phyloP scores from a whole-genome alignment of 352 stramenopile genomes.

The Phytophthora colocasiae region DNA sequence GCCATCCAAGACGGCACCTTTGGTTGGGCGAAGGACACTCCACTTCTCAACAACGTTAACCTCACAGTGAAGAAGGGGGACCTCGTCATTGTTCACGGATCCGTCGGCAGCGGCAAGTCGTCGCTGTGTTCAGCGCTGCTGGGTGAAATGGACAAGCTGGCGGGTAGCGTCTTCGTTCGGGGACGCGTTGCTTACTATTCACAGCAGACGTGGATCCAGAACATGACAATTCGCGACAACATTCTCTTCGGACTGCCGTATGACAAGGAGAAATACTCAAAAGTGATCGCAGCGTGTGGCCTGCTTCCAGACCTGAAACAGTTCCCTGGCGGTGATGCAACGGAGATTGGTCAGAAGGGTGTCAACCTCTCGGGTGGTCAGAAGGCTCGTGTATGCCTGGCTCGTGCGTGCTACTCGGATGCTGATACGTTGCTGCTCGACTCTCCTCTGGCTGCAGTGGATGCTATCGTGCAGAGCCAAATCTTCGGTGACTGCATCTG shows the following conservation, averaged over 20 bases:
- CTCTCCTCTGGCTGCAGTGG: conserved; percentile 92
- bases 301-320: neutral
- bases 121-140: conserved; percentile 60
- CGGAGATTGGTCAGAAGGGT: conserved; percentile 93
- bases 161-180: neutral
- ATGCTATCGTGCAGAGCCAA: conserved; percentile 93
- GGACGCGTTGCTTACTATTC: conserved; percentile 60
- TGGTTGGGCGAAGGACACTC: neutral
- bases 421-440: conserved; percentile 78
- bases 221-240: conserved; percentile 94
- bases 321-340: neutral
- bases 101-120: conserved; percentile 62
- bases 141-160: conserved; percentile 85
- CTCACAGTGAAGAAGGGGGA: conserved; percentile 42
- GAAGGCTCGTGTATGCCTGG: conserved; percentile 79
- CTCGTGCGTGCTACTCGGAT: conserved; percentile 38
- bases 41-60: neutral
- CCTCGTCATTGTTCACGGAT: conserved; percentile 58
- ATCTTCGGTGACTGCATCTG: conserved; percentile 76
- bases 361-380: conserved; percentile 95
- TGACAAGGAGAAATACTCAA: conserved; percentile 50
- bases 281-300: conserved; percentile 73
- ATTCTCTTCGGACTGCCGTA: conserved; percentile 91
- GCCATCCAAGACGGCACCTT: neutral
- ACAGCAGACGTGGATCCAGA: conserved; percentile 95